Percentiles rank a stretch among this genome's conserved stretches.
phyloP scores from a whole-genome alignment of 306 rosid species.

The Lupinus albus region DNA sequence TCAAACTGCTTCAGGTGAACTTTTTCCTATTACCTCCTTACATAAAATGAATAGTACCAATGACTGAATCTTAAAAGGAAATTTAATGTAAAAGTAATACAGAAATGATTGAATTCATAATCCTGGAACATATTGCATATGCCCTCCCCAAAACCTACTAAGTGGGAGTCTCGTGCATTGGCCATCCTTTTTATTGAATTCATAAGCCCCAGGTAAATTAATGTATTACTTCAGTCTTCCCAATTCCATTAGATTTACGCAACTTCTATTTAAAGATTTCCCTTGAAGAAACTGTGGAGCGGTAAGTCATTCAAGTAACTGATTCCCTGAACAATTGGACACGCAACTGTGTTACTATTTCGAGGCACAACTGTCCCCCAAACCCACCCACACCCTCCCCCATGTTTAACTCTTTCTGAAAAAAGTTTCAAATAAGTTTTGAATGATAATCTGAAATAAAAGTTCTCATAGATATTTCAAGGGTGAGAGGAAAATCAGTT shows the following conservation, averaged over 20 bases:
- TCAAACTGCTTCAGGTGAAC: background rate
- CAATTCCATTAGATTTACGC: slow-evolving; percentile 15
- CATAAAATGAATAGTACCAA: background rate
- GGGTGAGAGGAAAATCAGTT: background rate
- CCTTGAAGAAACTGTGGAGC: background rate
- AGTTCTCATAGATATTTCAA: no score
- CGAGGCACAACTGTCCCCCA: slow-evolving; percentile 2
- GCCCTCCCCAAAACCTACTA: no score
- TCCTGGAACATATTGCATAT: no score
- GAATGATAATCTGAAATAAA: background rate
- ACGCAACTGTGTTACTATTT: slow-evolving; percentile 17
- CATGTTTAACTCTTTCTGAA: background rate
- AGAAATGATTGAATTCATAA: no score
- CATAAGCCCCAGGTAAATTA: background rate
- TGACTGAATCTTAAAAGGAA: no score
- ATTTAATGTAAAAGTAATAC: no score
- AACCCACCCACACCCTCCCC: slow-evolving; percentile 1
- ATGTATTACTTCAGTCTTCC: background rate
- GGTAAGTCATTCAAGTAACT: background rate
- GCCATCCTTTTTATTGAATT: no score
- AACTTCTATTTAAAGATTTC: background rate
- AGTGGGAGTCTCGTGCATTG: no score
- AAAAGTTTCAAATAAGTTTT: slow-evolving; percentile 13
- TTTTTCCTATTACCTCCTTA: background rate
- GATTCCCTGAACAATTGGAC: background rate